These are phyloP conservation scores for Saccharomycopsis babjevae DNA, from an alignment of 805 yeast genomes.

Conservation along the genomic window DNA sequence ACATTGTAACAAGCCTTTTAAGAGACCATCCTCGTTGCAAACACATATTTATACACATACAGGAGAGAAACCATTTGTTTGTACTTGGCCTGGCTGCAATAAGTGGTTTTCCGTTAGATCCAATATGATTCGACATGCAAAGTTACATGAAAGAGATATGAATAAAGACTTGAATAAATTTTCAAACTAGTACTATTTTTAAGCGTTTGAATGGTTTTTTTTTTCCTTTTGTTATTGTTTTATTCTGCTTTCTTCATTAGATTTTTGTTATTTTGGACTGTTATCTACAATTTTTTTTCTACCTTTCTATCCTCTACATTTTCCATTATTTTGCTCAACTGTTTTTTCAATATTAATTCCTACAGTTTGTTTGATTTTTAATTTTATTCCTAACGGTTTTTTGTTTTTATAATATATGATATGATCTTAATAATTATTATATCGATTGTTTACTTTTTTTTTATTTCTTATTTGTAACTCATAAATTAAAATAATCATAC, in stretches of 20 bases:
- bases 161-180: neutral
- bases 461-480: too few species aligned
- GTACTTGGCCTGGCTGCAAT: conserved; percentile 56
- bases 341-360: too few species aligned
- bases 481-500: too few species aligned
- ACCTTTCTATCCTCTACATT: too few species aligned
- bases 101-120: conserved; percentile 66
- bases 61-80: conserved; percentile 65
- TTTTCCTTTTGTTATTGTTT: neutral
- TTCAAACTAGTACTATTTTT: neutral
- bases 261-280: neutral
- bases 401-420: too few species aligned
- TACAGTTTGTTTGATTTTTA: too few species aligned
- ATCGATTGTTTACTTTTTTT: too few species aligned
- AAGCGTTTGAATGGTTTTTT: neutral
- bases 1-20: conserved; percentile 66
- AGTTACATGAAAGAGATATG: conserved; percentile 41
- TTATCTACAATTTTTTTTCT: too few species aligned
- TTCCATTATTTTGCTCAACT: too few species aligned
- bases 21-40: conserved; percentile 71
- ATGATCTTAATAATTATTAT: too few species aligned
- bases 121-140: conserved; percentile 72
- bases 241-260: neutral
- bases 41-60: conserved; percentile 77
- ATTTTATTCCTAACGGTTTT: too few species aligned